These are phyloP conservation scores for Candida ponderosae DNA, from an alignment of 805 yeast species.

Conservation along the genomic window DNA sequence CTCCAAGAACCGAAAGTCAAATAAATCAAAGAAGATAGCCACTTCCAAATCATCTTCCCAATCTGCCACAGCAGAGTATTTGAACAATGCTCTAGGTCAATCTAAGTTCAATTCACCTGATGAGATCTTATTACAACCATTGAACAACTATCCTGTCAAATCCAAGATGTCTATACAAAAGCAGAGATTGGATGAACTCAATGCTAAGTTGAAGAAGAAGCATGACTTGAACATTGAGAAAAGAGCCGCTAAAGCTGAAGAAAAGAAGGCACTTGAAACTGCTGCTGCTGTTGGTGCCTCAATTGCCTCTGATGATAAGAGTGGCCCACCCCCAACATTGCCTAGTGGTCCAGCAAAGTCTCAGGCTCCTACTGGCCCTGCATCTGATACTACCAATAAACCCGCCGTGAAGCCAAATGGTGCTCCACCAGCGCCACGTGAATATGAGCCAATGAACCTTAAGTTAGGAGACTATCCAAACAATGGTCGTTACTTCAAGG, in stretches of 20 bases:
- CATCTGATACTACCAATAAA: too few species aligned
- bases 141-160: not conserved
- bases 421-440: too few species aligned
- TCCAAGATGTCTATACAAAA: not conserved
- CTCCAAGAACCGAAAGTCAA: not conserved
- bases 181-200: not conserved
- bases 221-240: not conserved
- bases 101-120: not conserved
- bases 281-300: too few species aligned
- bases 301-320: too few species aligned
- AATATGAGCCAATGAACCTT: not conserved
- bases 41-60: not conserved
- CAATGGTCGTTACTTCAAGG: conserved; percentile 2
- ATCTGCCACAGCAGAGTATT: not conserved
- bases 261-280: not conserved
- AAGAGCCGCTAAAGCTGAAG: not conserved
- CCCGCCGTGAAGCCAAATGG: too few species aligned
- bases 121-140: not conserved
- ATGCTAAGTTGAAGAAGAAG: not conserved
- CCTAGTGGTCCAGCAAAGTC: too few species aligned
- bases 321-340: too few species aligned
- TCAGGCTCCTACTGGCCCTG: too few species aligned
- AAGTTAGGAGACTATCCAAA: conserved; percentile 2
- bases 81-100: not conserved
- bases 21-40: too few species aligned